phyloP scores from a whole-genome alignment of 345 rosid species.

The Cardamine chenopodiifolia region DNA sequence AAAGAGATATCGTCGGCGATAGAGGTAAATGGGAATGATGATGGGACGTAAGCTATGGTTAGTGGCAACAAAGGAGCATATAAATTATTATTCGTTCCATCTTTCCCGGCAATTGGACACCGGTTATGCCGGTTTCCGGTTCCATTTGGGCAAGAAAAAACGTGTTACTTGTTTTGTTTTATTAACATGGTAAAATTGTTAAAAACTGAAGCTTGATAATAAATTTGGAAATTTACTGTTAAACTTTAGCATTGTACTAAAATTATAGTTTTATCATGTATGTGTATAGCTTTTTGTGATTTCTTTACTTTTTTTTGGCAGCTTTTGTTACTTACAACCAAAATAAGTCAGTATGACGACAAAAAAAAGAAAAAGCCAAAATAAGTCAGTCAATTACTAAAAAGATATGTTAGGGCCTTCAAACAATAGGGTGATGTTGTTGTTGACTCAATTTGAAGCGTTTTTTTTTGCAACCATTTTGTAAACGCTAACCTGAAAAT shows the following conservation, averaged over 20 bases:
- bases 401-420: not conserved
- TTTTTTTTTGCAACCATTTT: not conserved
- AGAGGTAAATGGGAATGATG: constrained; percentile 20
- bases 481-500: not conserved
- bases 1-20: constrained; percentile 34
- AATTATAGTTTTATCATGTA: not conserved
- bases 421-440: not conserved
- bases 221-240: not conserved
- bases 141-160: constrained; percentile 2
- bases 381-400: not conserved
- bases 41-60: constrained; percentile 45
- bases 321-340: not conserved
- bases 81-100: constrained; percentile 44
- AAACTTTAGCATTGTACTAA: not conserved
- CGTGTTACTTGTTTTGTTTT: constrained; percentile 27
- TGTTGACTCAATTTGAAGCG: not conserved
- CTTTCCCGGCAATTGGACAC: constrained; percentile 39
- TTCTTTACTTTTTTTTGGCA: not conserved
- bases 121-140: constrained; percentile 39
- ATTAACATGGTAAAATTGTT: not conserved
- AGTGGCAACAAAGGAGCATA: constrained; percentile 48
- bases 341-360: not conserved
- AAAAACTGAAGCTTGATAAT: not conserved
- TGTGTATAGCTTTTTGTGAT: not conserved
- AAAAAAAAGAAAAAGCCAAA: too few relatives aligned